Evolutionary conservation across 768 basidiomycete species (phyloP).

Genomic region (Coprinopsis sp.): DNA sequence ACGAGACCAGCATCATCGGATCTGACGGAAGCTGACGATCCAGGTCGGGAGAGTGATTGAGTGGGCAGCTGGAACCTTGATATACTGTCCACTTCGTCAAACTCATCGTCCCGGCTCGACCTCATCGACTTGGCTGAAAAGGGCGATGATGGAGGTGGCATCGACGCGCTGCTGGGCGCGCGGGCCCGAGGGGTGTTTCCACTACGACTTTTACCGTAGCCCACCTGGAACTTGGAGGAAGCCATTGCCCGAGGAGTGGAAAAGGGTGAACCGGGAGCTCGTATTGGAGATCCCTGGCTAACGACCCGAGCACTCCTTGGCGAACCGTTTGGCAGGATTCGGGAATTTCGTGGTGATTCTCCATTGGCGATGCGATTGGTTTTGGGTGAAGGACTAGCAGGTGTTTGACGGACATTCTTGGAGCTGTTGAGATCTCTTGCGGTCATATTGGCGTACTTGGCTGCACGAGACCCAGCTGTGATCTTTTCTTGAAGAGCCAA

Average conservation of each 20-base stretch:
- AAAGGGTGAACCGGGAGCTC: conserved; percentile 58
- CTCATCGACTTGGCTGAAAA: conserved; percentile 12
- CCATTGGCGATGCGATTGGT: conserved; percentile 29
- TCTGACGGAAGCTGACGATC: conserved; percentile 34
- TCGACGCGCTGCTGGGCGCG: conserved; percentile 67
- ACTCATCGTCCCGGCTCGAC: conserved; percentile 2
- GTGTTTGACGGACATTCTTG: conserved; percentile 22
- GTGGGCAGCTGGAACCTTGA: neutral
- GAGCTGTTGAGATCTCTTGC: conserved; percentile 62
- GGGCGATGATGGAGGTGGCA: conserved; percentile 79
- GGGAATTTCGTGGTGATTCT: too few species aligned
- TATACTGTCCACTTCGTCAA: neutral
- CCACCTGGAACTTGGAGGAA: conserved; percentile 27
- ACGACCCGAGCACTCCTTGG: too few species aligned
- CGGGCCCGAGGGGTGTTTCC: conserved; percentile 59
- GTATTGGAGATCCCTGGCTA: conserved; percentile 38
- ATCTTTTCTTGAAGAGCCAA: conserved; percentile 41
- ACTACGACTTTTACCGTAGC: conserved; percentile 26
- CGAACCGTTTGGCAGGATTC: too few species aligned
- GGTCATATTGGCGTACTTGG: conserved; percentile 80
- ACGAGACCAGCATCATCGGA: conserved; percentile 27
- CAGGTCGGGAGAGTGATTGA: conserved; percentile 29
- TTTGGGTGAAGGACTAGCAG: conserved; percentile 16
- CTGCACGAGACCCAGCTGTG: conserved; percentile 80
- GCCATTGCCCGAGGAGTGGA: conserved; percentile 58